phyloP scores from a whole-genome alignment of 306 rosid species.

The Begonia masoniana region DNA sequence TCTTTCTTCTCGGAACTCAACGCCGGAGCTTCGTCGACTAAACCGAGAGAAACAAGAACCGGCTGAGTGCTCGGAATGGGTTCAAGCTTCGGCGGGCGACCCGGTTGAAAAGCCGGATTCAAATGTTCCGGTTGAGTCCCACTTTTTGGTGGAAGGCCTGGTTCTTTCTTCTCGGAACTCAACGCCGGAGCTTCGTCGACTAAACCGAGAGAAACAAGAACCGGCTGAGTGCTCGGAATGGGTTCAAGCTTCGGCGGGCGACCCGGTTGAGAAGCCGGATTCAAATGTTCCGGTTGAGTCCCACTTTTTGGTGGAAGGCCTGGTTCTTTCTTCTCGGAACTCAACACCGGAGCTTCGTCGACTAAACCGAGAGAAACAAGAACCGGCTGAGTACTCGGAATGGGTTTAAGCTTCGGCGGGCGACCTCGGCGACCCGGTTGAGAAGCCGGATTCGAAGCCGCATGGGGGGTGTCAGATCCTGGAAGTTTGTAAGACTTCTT shows the following conservation, averaged over 20 bases:
- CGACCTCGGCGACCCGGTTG: conserved; percentile 29
- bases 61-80: conserved; percentile 28
- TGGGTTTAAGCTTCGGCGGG: conserved; percentile 41
- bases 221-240: conserved; percentile 31
- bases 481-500: conserved; percentile 71
- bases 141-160: conserved; percentile 45
- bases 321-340: conserved; percentile 17
- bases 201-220: conserved; percentile 52
- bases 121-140: neutral
- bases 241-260: conserved; percentile 40
- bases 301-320: conserved; percentile 44
- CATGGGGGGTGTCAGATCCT: conserved; percentile 29
- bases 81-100: conserved; percentile 51
- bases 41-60: conserved; percentile 50
- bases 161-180: conserved; percentile 15
- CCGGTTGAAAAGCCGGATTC: no score
- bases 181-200: conserved; percentile 28
- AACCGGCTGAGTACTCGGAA: conserved; percentile 31
- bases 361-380: conserved; percentile 51
- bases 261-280: no score
- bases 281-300: neutral
- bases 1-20: conserved; percentile 12
- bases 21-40: conserved; percentile 31
- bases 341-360: conserved; percentile 25
- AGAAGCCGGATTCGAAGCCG: neutral